Conservation (phyloP, 441 rosid genomes). For the Geranium incanum region DNA sequence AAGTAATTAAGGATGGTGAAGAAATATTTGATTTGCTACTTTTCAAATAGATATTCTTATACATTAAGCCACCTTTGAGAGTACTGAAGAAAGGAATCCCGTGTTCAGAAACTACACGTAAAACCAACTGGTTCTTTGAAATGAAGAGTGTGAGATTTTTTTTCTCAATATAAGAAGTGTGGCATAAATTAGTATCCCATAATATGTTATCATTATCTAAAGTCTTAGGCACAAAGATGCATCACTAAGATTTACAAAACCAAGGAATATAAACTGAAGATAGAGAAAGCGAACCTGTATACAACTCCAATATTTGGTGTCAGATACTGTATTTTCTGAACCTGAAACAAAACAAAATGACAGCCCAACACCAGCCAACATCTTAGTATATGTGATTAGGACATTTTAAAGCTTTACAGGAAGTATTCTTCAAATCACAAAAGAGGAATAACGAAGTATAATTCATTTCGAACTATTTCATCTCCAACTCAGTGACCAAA, state of each 20-base stretch:
- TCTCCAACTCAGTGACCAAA: background rate
- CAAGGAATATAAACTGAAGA: background rate
- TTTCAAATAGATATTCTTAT: background rate
- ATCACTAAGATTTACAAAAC: background rate
- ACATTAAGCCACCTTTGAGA: background rate
- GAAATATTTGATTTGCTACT: background rate
- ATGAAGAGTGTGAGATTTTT: background rate
- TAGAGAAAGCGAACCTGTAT: slow-evolving; percentile 54
- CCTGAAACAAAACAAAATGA: slow-evolving; percentile 38
- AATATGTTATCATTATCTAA: background rate
- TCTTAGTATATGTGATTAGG: background rate
- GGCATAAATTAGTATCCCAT: background rate
- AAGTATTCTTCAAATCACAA: background rate
- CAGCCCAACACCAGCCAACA: background rate
- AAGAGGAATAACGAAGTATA: no score
- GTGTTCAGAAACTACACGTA: background rate
- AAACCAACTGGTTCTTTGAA: background rate
- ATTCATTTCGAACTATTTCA: background rate
- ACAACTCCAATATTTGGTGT: slow-evolving; percentile 95
- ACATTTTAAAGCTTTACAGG: background rate
- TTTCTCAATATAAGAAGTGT: background rate
- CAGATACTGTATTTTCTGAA: slow-evolving; percentile 78
- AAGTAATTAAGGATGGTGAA: background rate
- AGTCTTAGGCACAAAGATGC: background rate
- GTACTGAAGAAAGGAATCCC: background rate